Percentiles rank a stretch among this genome's conserved stretches.
Evolutionary conservation across 2,329 filamentous ascomycete species (phyloP).

Genomic region (Aspergillus transmontanensis): DNA sequence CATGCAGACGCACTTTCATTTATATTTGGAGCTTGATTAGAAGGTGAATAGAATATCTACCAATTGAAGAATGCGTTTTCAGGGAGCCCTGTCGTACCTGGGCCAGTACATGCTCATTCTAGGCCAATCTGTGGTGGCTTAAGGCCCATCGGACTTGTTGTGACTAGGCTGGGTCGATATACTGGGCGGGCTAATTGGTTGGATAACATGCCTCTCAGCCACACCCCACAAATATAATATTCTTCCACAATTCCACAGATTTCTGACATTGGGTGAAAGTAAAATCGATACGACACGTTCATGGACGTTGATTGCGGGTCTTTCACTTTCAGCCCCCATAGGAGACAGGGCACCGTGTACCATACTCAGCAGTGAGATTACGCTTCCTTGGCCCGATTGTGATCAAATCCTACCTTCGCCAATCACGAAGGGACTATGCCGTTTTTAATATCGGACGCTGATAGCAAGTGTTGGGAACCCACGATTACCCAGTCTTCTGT

Average conservation of each 20-base stretch:
- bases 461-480: background rate
- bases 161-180: background rate
- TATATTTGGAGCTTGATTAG: too few relatives aligned
- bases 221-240: background rate
- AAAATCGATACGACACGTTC: background rate
- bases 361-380: background rate
- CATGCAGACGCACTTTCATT: too few relatives aligned
- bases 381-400: background rate
- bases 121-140: background rate
- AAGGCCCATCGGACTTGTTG: background rate
- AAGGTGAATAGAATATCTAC: background rate
- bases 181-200: too few relatives aligned
- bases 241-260: too few relatives aligned
- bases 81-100: background rate
- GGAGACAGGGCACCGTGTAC: background rate
- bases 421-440: too few relatives aligned
- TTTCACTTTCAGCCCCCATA: background rate
- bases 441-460: background rate
- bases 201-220: background rate
- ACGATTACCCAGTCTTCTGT: background rate
- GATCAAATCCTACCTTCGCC: fast-evolving
- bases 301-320: background rate
- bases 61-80: fast-evolving
- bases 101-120: background rate
- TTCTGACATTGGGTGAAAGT: background rate